Base-by-base conservation (phyloP, 352 stramenopile genomes). In the Phytophthora europaea region DNA sequence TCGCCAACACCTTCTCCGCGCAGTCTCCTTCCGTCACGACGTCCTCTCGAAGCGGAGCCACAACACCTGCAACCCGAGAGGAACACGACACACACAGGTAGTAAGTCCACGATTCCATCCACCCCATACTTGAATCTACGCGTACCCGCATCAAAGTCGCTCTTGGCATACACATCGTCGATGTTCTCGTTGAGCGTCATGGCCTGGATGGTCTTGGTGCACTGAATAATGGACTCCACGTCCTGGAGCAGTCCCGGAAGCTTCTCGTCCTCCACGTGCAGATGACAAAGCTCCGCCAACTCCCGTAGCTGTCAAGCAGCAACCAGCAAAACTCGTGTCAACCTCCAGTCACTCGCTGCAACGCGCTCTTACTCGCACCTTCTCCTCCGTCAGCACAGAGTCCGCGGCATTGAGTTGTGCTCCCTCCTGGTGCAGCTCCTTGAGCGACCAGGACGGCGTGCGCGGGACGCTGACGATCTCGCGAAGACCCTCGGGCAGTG, bases 191-290 rank as follows among this genome's bases (percentile, higher is more conserved):
- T 72, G 34, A 96, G 57, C 51, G 89, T 96, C 72, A 95, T 83
- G 33, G 83, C 88, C 65, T 96, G 89, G 56, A 96, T 91, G 31
- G 86, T 94, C 74, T 92, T 93, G 57, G 89, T 93, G 83, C 89
- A 96, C 60, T 96, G 89, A 55, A 96, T 95, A 53, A 96, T 96
- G 26, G 87, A 90, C 74, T 95, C 88, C 6, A 96, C 89, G 59
- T 93, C 89, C 43, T 91, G 89, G 28, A 96, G 80, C 70, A 96
- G 70, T 18, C 70, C 73, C 10, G 89, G 84, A 16, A 96, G 67
- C 67, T 91, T 90, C 6, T 85, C 79, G 38, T 93, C 81, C 18
- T 90, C 84, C 10, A 96, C 83, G 64, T 94, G 87, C 65, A 96
- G 74, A 72, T 96, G 88, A 34, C 87, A 96, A 36, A 96, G 67